Evolutionary conservation across 148 eudicot genomes (phyloP).

Genomic region (Gaultheria prostrata): DNA sequence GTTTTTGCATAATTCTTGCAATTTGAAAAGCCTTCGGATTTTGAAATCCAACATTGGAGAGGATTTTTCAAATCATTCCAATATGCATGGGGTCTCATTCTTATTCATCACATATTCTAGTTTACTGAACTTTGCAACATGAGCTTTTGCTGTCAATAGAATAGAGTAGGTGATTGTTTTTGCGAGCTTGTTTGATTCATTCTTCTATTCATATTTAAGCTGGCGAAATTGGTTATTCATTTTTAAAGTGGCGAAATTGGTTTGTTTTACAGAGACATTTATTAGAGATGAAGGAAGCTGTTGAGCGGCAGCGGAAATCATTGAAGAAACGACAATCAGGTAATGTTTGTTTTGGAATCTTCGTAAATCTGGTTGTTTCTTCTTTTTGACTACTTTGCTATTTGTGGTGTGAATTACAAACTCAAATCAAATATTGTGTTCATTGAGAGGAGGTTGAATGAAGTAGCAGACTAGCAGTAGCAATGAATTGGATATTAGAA

Average conservation of each 20-base stretch:
- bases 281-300: conserved; percentile 78
- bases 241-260: neutral
- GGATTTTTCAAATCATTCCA: neutral
- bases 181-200: conserved; percentile 9
- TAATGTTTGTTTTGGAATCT: conserved; percentile 22
- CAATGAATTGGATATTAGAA: neutral
- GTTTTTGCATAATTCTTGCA: neutral
- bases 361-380: neutral
- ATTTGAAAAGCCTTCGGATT: neutral
- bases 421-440: neutral
- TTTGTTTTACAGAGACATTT: conserved; percentile 58
- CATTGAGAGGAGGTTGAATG: neutral
- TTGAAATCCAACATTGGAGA: neutral
- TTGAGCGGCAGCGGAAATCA: conserved; percentile 87
- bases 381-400: neutral
- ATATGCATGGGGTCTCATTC: neutral
- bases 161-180: neutral
- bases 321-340: conserved; percentile 85
- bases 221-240: conserved; percentile 3
- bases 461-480: neutral
- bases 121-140: neutral
- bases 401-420: neutral
- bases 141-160: neutral
- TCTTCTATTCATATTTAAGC: neutral
- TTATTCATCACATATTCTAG: neutral